Percentiles rank a stretch among this genome's conserved stretches.
These are phyloP conservation scores for Saksenaea oblongispora DNA, from an alignment of 371 early-diverging fungal species.

Conservation along the genomic window DNA sequence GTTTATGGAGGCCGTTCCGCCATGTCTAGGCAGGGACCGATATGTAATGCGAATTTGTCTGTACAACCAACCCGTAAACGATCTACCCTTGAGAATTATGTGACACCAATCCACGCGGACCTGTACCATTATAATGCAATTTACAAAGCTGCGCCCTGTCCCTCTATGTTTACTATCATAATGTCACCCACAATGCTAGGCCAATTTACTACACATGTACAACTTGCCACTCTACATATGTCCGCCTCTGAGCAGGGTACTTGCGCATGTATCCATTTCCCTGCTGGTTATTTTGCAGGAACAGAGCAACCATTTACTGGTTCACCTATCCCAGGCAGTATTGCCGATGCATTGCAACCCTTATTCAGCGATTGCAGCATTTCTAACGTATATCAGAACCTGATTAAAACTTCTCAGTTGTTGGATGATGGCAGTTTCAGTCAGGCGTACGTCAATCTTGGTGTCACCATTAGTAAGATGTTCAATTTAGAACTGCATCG, in stretches of 20 bases:
- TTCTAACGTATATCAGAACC: constrained; percentile 19
- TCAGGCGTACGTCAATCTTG: constrained; percentile 25
- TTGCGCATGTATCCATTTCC: neutral
- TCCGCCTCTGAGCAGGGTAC: neutral
- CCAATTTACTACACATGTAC: constrained; percentile 6
- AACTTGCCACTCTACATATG: neutral
- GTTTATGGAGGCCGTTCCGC: constrained; percentile 14
- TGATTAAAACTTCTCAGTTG: constrained; percentile 19
- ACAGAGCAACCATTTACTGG: neutral
- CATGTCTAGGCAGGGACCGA: neutral
- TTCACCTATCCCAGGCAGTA: neutral
- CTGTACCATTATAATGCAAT: constrained; percentile 1
- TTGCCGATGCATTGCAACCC: constrained; percentile 3
- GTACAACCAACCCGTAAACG: constrained; percentile 10
- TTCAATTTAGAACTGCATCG: constrained; percentile 17
- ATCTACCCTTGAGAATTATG: constrained; percentile 8
- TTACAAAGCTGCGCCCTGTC: constrained; percentile 12
- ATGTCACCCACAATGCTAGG: constrained; percentile 8
- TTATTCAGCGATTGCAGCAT: constrained; percentile 15
- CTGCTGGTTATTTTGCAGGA: neutral
- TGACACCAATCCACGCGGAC: constrained; percentile 10
- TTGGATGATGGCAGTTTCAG: constrained; percentile 16
- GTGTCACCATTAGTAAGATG: constrained; percentile 19
- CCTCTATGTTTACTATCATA: constrained; percentile 14
- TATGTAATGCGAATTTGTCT: neutral